Base-by-base conservation (phyloP, 148 eudicot species). In the Silene uniflora region DNA sequence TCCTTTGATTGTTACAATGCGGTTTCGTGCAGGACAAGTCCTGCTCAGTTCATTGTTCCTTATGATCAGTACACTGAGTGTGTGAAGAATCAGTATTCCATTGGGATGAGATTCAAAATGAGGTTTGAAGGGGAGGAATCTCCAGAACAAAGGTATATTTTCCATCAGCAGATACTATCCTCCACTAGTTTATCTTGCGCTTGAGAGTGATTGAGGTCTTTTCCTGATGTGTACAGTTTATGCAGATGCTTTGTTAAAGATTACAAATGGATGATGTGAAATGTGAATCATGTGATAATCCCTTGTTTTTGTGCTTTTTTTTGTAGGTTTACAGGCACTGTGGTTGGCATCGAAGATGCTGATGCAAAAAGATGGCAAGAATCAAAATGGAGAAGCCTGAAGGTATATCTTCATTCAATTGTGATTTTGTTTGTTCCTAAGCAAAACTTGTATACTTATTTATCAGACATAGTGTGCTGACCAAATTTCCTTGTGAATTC, bases 71-170 rank as follows among this genome's bases (percentile, higher is more conserved):
- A 96, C 84, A 86, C 80, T 82, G 98, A 91, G 77, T 87, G 94
- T 63, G 71, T 81, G 59, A 96, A 96, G 85, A 83, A 79, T 75
- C 90, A 81, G 62, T 88, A 91, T 63, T 83, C 98, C 27, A 89
- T 96, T 24, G 99, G 98, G 77, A 92, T 92, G 98, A 87, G 98
- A 78, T 95, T 92, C 75, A 95, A 95, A 78, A 95, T 95, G 98
- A 88, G 98, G 77, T 92, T 96, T 78, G 99, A 96, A 87, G 98
- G 99, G 63, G 99, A 96, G 84, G 99, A 96, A 86, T 84, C 98
- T 81, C 99, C 97, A 67, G 99, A 96, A 74, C 98, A 92, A 81
- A 89, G 99, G 99, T 96, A 79, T 63, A 47, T 68, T 55, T 78
- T 17, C 56, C 39, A 24, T 32, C 14, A 23, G 7, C 22, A 25